Conservation (phyloP, 768 basidiomycete genomes). For the Mycena maculata region DNA sequence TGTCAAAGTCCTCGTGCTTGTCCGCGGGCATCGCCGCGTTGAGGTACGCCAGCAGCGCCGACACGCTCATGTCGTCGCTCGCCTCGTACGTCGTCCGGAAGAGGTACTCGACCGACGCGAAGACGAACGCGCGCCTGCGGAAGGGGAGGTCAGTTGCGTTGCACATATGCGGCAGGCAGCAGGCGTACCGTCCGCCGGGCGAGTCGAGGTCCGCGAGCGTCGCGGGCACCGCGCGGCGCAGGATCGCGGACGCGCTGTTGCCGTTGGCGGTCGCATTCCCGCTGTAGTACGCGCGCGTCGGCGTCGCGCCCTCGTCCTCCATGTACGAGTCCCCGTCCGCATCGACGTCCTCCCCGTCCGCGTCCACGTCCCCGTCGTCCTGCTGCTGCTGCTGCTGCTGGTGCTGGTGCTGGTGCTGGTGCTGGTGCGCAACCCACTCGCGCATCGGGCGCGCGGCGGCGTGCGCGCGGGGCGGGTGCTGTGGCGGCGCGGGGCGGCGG, state of each 20-base stretch:
- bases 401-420: not conserved
- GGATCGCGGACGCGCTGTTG: conserved; percentile 21
- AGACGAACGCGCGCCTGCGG: conserved; percentile 68
- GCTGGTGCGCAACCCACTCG: not conserved
- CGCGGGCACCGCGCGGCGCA: conserved; percentile 47
- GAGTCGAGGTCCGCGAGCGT: conserved; percentile 71
- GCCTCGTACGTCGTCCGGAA: conserved; percentile 75
- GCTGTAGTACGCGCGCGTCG: not conserved
- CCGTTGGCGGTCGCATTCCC: not conserved
- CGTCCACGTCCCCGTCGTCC: conserved; percentile 27
- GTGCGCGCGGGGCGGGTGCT: conserved; percentile 32
- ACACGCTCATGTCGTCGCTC: conserved; percentile 77
- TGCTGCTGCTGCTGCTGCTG: not conserved
- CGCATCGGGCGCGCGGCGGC: conserved; percentile 14
- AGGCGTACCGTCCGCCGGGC: conserved; percentile 70
- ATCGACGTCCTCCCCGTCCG: conserved; percentile 35
- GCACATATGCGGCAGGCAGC: not conserved
- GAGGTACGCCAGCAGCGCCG: conserved; percentile 74
- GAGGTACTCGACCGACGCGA: conserved; percentile 69
- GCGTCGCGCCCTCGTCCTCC: conserved; percentile 40
- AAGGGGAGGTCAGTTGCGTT: conserved; percentile 8
- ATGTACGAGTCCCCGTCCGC: conserved; percentile 41
- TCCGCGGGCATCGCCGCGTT: conserved; percentile 82
- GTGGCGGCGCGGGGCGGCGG: not conserved
- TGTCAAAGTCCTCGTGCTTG: conserved; percentile 87